A percentile compares a stretch with the other conserved stretches of the same genome.
These are phyloP conservation scores for Williopsis jadinii DNA, from an alignment of 1,139 yeast species.

Conservation along the genomic window DNA sequence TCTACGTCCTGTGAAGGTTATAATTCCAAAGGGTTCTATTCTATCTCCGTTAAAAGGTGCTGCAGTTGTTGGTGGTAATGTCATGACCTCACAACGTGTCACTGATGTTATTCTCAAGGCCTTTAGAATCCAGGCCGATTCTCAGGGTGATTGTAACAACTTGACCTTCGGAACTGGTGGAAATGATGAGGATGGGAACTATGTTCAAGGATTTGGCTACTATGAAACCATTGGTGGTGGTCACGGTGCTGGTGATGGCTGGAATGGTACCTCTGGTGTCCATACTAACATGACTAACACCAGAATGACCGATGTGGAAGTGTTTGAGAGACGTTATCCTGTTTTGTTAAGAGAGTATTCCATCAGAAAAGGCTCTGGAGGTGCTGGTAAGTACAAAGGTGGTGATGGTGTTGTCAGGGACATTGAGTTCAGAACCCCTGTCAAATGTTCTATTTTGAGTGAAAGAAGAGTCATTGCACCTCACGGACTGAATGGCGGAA, in stretches of 20 bases:
- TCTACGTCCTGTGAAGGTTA: slow-evolving; percentile 58
- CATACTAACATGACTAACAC: slow-evolving; percentile 72
- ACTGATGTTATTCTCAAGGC: slow-evolving; percentile 76
- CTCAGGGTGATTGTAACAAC: slow-evolving; percentile 73
- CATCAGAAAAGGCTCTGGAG: slow-evolving; percentile 50
- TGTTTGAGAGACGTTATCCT: slow-evolving; percentile 61
- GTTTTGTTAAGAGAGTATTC: slow-evolving; percentile 51
- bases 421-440: slow-evolving; percentile 48
- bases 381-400: slow-evolving; percentile 45
- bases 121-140: slow-evolving; percentile 69
- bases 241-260: slow-evolving; percentile 58
- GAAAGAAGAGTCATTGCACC: slow-evolving; percentile 57
- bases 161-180: slow-evolving; percentile 59
- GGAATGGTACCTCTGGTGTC: slow-evolving; percentile 59
- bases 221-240: slow-evolving; percentile 73
- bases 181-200: slow-evolving; percentile 29
- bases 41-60: slow-evolving; percentile 69
- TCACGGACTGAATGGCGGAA: slow-evolving; percentile 56
- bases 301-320: slow-evolving; percentile 62
- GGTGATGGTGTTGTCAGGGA: slow-evolving; percentile 62
- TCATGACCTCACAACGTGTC: slow-evolving; percentile 79
- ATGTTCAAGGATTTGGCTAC: slow-evolving; percentile 53
- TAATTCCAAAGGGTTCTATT: slow-evolving; percentile 62
- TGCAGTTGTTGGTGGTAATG: slow-evolving; percentile 87
- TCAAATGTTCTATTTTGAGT: slow-evolving; percentile 52